A percentile compares a stretch with the other conserved stretches of the same genome.
These are phyloP conservation scores for Epichloe gansuensis DNA, from an alignment of 2,329 filamentous ascomycete species.

Conservation along the genomic window DNA sequence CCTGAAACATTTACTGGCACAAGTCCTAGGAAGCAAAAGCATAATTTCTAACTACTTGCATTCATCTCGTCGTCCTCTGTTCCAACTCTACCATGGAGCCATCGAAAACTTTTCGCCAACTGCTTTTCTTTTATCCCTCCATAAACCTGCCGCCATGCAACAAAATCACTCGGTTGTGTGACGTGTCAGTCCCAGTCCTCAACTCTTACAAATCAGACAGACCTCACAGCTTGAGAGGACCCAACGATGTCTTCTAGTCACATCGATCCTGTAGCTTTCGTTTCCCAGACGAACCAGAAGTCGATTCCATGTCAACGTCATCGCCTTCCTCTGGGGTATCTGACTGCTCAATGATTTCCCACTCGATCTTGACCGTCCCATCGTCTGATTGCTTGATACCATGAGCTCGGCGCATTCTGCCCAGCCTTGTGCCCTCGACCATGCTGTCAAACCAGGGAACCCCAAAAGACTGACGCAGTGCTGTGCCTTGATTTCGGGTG, in stretches of 20 bases:
- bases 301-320: slow-evolving; percentile 22
- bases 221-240: not conserved
- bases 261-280: slow-evolving; percentile 37
- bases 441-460: slow-evolving; percentile 80
- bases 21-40: not conserved
- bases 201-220: not conserved
- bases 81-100: not conserved
- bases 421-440: slow-evolving; percentile 62
- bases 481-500: slow-evolving; percentile 16
- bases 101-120: not conserved
- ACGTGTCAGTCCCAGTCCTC: no score
- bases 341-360: slow-evolving; percentile 71
- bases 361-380: slow-evolving; percentile 56
- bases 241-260: slow-evolving; percentile 8
- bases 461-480: slow-evolving; percentile 46
- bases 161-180: not conserved
- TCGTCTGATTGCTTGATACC: slow-evolving; percentile 43
- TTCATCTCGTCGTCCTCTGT: not conserved
- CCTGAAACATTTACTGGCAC: no score
- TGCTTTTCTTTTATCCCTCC: not conserved
- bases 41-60: not conserved
- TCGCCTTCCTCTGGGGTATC: slow-evolving; percentile 24
- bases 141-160: not conserved
- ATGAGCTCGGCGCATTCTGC: slow-evolving; percentile 50
- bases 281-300: slow-evolving; percentile 29